Percentiles rank a stretch among this genome's conserved stretches.
These are phyloP conservation scores for Fusarium camptoceras DNA, from an alignment of 2,329 filamentous ascomycete species.

Conservation along the genomic window DNA sequence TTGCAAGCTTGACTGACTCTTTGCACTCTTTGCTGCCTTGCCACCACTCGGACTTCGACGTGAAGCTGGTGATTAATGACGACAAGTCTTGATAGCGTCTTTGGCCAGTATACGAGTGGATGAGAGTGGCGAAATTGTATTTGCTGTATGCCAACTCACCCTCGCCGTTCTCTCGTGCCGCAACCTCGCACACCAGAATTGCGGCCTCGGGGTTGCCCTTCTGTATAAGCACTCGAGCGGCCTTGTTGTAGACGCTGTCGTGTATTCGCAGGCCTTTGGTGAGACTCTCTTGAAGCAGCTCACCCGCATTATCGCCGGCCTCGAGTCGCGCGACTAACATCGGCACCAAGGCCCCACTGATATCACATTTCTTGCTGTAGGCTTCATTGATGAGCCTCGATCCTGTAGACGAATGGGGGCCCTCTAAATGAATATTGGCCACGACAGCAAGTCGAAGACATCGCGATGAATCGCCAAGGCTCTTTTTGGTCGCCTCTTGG, in stretches of 20 bases:
- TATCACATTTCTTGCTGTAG: constrained; percentile 55
- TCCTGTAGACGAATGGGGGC: constrained; percentile 49
- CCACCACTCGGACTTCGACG: constrained; percentile 51
- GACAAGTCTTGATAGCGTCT: constrained; percentile 49
- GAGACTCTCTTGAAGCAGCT: constrained; percentile 47
- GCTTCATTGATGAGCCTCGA: constrained; percentile 56
- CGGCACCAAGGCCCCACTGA: constrained; percentile 55
- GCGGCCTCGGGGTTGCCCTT: constrained; percentile 49
- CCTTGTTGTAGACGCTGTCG: constrained; percentile 53
- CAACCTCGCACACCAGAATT: constrained; percentile 51
- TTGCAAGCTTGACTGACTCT: constrained; percentile 54
- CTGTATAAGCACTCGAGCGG: constrained; percentile 48
- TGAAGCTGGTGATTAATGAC: constrained; percentile 49
- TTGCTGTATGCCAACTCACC: constrained; percentile 53
- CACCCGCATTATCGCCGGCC: constrained; percentile 45
- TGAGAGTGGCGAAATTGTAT: constrained; percentile 54
- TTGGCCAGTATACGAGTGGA: constrained; percentile 51
- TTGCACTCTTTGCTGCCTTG: constrained; percentile 53
- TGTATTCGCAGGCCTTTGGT: constrained; percentile 49
- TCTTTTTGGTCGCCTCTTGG: constrained; percentile 38
- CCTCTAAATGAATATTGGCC: constrained; percentile 54
- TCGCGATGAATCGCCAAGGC: constrained; percentile 52
- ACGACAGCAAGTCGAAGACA: constrained; percentile 62
- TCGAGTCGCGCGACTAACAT: constrained; percentile 55
- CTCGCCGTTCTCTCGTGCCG: constrained; percentile 53